A percentile compares a stretch with the other conserved stretches of the same genome.
Conservation (phyloP, 257 asterid species). For the Nicotiana sylvestris region DNA sequence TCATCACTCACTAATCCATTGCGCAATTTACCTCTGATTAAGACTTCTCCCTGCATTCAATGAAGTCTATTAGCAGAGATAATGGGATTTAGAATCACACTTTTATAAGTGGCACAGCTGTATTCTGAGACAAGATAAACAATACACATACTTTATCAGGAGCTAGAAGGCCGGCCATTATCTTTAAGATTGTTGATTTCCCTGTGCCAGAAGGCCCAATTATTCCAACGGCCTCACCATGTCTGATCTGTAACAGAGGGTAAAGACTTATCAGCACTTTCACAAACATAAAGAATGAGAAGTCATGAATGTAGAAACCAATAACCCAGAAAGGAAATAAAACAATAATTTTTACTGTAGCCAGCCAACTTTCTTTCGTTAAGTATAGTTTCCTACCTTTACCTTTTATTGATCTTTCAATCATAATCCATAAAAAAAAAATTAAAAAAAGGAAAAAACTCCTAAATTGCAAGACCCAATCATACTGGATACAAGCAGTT, state of each 20-base stretch:
- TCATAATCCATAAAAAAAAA: neutral
- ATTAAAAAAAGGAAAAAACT: neutral
- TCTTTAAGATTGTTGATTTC: constrained; percentile 91
- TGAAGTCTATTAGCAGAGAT: constrained; percentile 19
- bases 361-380: neutral
- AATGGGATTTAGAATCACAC: constrained; percentile 14
- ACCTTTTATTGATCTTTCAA: neutral
- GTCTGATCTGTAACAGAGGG: constrained; percentile 66
- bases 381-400: neutral
- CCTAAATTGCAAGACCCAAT: neutral
- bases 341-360: neutral
- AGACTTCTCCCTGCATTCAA: constrained; percentile 78
- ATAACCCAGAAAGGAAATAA: neutral
- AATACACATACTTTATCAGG: constrained; percentile 75
- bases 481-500: constrained; percentile 4
- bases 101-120: neutral
- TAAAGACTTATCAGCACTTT: neutral
- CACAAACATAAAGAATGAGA: constrained; percentile 13
- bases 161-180: constrained; percentile 98
- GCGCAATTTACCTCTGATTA: constrained; percentile 76
- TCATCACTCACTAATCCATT: constrained; percentile 93
- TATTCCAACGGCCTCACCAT: constrained; percentile 98
- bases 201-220: constrained; percentile 99
- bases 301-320: neutral
- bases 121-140: neutral